These are phyloP conservation scores for Capronia epimyces DNA, from an alignment of 2,329 filamentous ascomycete species.

Conservation along the genomic window DNA sequence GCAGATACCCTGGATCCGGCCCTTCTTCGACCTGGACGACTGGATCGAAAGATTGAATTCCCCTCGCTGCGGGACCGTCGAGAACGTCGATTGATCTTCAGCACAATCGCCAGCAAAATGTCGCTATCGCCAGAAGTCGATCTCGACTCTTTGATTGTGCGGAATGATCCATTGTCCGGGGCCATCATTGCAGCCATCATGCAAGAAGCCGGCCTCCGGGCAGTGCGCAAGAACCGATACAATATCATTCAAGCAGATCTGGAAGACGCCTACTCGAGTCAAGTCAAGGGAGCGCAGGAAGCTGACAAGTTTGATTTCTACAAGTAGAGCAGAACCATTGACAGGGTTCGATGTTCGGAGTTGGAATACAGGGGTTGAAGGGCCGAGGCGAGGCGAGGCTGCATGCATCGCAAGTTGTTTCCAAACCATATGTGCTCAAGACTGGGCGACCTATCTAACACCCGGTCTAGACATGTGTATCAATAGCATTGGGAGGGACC, in stretches of 20 bases:
- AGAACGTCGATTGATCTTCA: constrained; percentile 93
- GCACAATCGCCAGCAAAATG: constrained; percentile 96
- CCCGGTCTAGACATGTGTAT: background rate
- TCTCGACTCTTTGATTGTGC: constrained; percentile 88
- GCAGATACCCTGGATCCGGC: constrained; percentile 95
- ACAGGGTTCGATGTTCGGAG: background rate
- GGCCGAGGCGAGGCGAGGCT: background rate
- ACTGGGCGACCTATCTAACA: background rate
- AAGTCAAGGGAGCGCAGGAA: constrained; percentile 79
- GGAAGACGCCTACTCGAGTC: constrained; percentile 93
- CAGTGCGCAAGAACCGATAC: constrained; percentile 95
- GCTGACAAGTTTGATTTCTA: constrained; percentile 79
- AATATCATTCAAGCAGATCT: constrained; percentile 98
- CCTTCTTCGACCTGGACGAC: constrained; percentile 83
- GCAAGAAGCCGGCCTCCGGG: constrained; percentile 93
- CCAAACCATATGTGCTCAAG: background rate
- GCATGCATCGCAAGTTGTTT: constrained; percentile 8
- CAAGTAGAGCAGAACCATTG: constrained; percentile 29
- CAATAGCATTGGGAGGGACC: constrained; percentile 1
- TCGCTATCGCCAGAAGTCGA: constrained; percentile 94
- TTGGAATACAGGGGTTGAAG: background rate
- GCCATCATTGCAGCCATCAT: constrained; percentile 98
- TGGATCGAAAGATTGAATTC: constrained; percentile 98
- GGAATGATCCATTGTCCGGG: constrained; percentile 91
- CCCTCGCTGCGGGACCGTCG: constrained; percentile 88